A percentile compares a stretch with the other conserved stretches of the same genome.
Evolutionary conservation across 2,329 filamentous ascomycete species (phyloP).

Genomic region (Cercospora canescens): DNA sequence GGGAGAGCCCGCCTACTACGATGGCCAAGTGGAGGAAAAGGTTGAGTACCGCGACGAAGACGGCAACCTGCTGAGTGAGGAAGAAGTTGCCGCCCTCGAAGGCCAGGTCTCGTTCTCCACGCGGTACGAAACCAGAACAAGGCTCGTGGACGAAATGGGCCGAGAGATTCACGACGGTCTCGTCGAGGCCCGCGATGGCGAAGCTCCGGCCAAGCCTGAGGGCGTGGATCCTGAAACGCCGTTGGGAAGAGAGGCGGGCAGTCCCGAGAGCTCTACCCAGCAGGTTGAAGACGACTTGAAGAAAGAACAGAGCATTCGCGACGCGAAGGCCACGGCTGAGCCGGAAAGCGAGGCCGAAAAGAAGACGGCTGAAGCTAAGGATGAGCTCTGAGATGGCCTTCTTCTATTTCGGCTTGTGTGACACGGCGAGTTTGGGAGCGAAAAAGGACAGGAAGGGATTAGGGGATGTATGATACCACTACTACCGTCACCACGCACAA

Average conservation of each 20-base stretch:
- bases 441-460: background rate
- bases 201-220: conserved; percentile 21
- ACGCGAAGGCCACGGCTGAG: conserved; percentile 29
- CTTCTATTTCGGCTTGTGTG: background rate
- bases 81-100: conserved; percentile 79
- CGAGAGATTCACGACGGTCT: conserved; percentile 66
- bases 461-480: conserved; percentile 1
- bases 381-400: conserved; percentile 24
- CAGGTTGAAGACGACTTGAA: conserved; percentile 42
- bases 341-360: conserved; percentile 23
- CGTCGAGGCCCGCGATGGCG: conserved; percentile 48
- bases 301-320: conserved; percentile 48
- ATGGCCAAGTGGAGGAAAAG: conserved; percentile 63
- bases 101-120: conserved; percentile 97
- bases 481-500: background rate
- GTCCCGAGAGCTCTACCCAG: conserved; percentile 39
- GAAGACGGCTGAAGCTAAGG: conserved; percentile 20
- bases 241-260: conserved; percentile 37
- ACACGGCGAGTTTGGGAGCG: background rate
- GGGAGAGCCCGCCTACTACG: conserved; percentile 27
- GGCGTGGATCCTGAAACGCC: conserved; percentile 55
- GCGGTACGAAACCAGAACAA: conserved; percentile 90
- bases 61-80: conserved; percentile 81
- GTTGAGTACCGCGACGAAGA: conserved; percentile 94
- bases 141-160: conserved; percentile 75